phyloP scores from a whole-genome alignment of 805 yeast species.

The Wickerhamomyces chambardii region DNA sequence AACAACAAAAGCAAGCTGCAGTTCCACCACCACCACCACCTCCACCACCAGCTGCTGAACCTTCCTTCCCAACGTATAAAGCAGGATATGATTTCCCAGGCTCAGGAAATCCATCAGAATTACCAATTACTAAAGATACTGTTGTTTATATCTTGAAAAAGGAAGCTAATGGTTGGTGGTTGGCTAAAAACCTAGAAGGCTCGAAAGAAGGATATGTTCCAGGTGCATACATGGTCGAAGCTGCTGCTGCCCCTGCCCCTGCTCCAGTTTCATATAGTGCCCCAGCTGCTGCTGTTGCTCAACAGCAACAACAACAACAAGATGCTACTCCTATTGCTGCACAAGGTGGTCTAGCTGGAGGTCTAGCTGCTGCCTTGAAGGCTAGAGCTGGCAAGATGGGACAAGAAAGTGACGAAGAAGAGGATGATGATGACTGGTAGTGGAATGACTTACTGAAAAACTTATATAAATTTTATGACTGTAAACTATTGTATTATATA shows the following conservation, averaged over 20 bases:
- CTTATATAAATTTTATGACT: too few species aligned
- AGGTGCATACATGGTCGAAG: slow-evolving; percentile 70
- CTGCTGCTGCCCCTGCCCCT: slow-evolving; percentile 8
- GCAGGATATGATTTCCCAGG: slow-evolving; percentile 90
- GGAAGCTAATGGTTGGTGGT: slow-evolving; percentile 90
- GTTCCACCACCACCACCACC: slow-evolving; percentile 77
- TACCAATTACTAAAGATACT: slow-evolving; percentile 72
- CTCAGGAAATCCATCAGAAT: slow-evolving; percentile 70
- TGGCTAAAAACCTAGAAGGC: slow-evolving; percentile 73
- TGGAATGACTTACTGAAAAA: too few species aligned
- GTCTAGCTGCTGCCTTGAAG: slow-evolving; percentile 80
- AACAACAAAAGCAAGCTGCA: slow-evolving; percentile 26
- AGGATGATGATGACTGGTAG: slow-evolving; percentile 46
- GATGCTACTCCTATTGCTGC: too few species aligned
- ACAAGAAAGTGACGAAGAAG: slow-evolving; percentile 58
- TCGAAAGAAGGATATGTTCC: slow-evolving; percentile 95
- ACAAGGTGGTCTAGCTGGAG: slow-evolving; percentile 23
- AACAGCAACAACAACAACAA: slow-evolving; percentile 47
- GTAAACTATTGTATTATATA: too few species aligned
- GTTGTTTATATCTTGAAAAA: slow-evolving; percentile 63
- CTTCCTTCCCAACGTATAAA: slow-evolving; percentile 68
- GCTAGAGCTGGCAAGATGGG: slow-evolving; percentile 62
- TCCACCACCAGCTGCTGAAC: slow-evolving; percentile 50
- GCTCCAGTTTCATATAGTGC: slow-evolving; percentile 15
- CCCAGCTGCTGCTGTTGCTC: slow-evolving; percentile 64